Conservation (phyloP, 202 grass and related monocot genomes). For the Musa balbisiana region DNA sequence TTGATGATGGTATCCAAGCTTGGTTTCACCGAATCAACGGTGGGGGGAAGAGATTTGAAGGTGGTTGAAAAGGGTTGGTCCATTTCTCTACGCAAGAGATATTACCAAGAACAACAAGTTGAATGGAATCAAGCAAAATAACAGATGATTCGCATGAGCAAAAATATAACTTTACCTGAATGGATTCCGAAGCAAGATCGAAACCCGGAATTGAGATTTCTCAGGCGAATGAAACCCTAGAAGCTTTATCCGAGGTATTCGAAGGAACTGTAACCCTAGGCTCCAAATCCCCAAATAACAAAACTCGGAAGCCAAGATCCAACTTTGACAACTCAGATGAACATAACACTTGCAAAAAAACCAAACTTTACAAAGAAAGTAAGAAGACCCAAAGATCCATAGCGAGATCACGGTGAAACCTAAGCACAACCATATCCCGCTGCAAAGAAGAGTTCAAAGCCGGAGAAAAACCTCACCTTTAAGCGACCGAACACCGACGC, state of each 20-base stretch:
- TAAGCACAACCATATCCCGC: no score
- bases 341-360: no score
- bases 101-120: neutral
- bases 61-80: neutral
- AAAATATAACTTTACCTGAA: neutral
- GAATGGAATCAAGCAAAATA: neutral
- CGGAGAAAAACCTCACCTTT: neutral
- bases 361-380: no score
- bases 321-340: neutral
- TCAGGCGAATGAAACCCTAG: no score
- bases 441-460: no score
- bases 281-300: no score
- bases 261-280: no score
- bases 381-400: no score
- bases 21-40: neutral
- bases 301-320: neutral
- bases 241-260: no score
- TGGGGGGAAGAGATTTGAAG: neutral
- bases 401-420: no score
- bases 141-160: neutral
- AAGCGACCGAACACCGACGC: neutral
- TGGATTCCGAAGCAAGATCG: neutral
- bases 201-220: neutral
- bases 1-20: neutral
- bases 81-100: neutral